Evolutionary conservation across 2,329 filamentous ascomycete species (phyloP), one percentile per base, ranked within the genome.

Genomic region (Penicillium sp.): DNA sequence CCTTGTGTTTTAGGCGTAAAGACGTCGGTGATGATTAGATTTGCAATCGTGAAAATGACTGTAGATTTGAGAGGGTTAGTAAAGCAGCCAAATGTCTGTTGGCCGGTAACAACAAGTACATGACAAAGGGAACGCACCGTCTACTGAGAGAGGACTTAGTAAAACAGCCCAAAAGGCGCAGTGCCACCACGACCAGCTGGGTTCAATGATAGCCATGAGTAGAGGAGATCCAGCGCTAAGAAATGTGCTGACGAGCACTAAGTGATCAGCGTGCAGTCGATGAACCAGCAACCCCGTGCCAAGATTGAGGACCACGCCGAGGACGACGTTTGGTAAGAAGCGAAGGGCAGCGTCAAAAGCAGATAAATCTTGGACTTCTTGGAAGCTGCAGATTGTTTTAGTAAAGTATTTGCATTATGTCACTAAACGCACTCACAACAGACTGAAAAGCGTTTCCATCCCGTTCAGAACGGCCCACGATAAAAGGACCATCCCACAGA

Each of bases 1-100:
- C 80, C 81, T 53, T 86, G 83, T 1, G 76, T 84, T 8, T 81
- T 70, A n/a, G 77, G 72, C 0, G 81, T 79, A 56, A 85, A 86
- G 2, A 74, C 76, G 13, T 81, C 78, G 0, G 78, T 76, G 7
- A 85, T 77, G 3, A 85, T 69, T 18, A 86, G 74, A 19, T 81
- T 71, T 0, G 78, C 80, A 2, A 86, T 77, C 0, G 81, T 85
- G 63, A 84, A 85, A 7, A 86, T 70, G 0, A 82, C 74, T 64
- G 11, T 7, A 35, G 29, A 2, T 30, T 2, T 11, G 6, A n/a
- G 30, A 23, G 8, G 18, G 23, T 50, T 19, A 45, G 35, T 26
- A 23, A 23, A 23, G 23, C 23, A 23, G 23, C 5, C 5, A 23
- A 23, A 23, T 23, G 23, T 23, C 23, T 23, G 27, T 30, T 36